A percentile compares a stretch with the other conserved stretches of the same genome.
These are phyloP conservation scores for Cutaneotrichosporon spelunceum DNA, from an alignment of 1,284 basidiomycete genomes.

Conservation along the genomic window DNA sequence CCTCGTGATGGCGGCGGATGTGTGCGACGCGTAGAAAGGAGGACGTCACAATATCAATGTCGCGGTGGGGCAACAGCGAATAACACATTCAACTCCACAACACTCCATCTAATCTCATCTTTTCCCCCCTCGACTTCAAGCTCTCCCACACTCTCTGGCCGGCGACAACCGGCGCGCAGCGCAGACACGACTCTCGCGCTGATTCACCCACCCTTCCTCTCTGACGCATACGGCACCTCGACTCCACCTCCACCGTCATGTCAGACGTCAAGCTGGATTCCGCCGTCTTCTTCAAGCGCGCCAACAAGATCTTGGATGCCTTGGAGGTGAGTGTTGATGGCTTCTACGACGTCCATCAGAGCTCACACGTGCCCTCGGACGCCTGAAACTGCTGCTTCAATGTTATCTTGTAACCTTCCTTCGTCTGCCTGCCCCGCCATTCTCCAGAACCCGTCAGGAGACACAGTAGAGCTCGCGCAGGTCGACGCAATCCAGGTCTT, in stretches of 20 bases:
- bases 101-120: not conserved
- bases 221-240: conserved; percentile 6
- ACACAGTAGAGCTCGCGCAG: conserved; percentile 52
- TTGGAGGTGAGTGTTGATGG: conserved; percentile 64
- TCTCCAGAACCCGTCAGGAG: conserved; percentile 67
- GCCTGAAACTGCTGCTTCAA: not conserved
- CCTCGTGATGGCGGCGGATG: not conserved
- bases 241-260: conserved; percentile 40
- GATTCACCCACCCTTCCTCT: not conserved
- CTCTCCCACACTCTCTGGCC: not conserved
- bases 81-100: too few species aligned
- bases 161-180: not conserved
- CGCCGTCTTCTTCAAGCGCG: conserved; percentile 62
- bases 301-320: conserved; percentile 64
- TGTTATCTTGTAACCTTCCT: conserved; percentile 9
- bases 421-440: not conserved
- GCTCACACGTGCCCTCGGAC: conserved; percentile 1
- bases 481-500: conserved; percentile 69
- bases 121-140: not conserved
- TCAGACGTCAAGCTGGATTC: conserved; percentile 56
- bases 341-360: too few species aligned
- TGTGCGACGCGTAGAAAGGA: not conserved
- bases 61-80: too few species aligned
- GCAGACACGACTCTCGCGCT: not conserved
- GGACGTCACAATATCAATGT: conserved; percentile 6